Percentiles rank a stretch among this genome's conserved stretches.
phyloP scores from a whole-genome alignment of 2,329 filamentous ascomycete species.

The Alternaria burnsii region DNA sequence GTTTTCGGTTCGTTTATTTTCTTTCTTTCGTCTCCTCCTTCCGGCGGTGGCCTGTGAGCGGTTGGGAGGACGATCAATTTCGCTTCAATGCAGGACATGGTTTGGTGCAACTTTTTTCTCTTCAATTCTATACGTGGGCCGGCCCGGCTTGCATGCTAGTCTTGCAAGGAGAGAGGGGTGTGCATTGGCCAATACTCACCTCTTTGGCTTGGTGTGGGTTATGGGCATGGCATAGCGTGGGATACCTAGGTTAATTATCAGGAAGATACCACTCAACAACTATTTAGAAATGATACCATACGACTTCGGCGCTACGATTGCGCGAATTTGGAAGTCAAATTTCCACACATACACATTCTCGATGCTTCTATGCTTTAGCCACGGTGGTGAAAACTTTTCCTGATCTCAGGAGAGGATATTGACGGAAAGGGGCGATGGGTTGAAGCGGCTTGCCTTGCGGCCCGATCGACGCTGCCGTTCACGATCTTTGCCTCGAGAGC shows the following conservation, averaged over 20 bases:
- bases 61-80: slow-evolving; percentile 14
- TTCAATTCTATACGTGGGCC: slow-evolving; percentile 18
- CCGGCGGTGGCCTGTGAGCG: slow-evolving; percentile 4
- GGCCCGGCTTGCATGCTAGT: slow-evolving; percentile 14
- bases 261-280: slow-evolving; percentile 16
- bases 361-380: slow-evolving; percentile 3
- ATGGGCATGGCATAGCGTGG: slow-evolving; percentile 3
- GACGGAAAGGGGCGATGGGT: slow-evolving; percentile 2
- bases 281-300: slow-evolving; percentile 36
- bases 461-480: slow-evolving; percentile 7
- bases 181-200: slow-evolving; percentile 21
- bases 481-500: slow-evolving; percentile 10
- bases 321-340: slow-evolving; percentile 3
- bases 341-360: neutral
- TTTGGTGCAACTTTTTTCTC: slow-evolving; percentile 12
- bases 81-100: slow-evolving; percentile 35
- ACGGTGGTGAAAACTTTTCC: neutral
- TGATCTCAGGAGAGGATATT: neutral
- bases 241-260: slow-evolving; percentile 3
- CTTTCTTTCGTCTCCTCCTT: slow-evolving; percentile 15
- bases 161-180: slow-evolving; percentile 8
- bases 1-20: slow-evolving; percentile 14
- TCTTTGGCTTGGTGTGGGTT: slow-evolving; percentile 7
- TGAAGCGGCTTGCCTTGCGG: slow-evolving; percentile 4
- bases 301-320: slow-evolving; percentile 19